Conservation (phyloP, 2,329 filamentous ascomycete genomes). For the Alternaria rosae region DNA sequence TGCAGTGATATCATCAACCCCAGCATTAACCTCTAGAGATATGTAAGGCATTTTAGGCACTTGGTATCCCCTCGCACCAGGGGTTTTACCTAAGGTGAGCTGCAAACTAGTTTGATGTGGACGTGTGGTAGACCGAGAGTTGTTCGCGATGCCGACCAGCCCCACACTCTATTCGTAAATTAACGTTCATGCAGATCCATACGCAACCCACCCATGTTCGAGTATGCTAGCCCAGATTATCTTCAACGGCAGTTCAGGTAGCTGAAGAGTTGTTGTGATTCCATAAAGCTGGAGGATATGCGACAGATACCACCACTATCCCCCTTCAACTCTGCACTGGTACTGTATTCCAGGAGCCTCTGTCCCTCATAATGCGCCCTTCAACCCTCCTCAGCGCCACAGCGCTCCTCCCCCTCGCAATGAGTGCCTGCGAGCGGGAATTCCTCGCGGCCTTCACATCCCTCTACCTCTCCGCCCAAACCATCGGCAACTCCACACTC, state of each 20-base stretch:
- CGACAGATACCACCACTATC: fast-evolving
- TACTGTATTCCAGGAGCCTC: neutral
- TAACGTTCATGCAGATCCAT: neutral
- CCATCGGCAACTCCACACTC: slow-evolving; percentile 16
- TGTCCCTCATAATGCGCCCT: neutral
- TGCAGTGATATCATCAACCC: neutral
- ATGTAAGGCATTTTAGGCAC: neutral
- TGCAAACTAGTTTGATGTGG: neutral
- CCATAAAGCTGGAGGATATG: neutral
- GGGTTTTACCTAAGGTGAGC: fast-evolving
- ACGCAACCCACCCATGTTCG: neutral
- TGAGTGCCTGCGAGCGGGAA: slow-evolving; percentile 3
- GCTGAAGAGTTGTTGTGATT: too few relatives aligned
- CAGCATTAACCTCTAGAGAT: neutral
- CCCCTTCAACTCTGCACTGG: fast-evolving
- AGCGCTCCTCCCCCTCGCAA: neutral
- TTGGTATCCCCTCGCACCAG: neutral
- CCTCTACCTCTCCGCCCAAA: slow-evolving; percentile 26
- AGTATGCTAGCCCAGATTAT: neutral
- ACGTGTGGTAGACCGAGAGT: neutral
- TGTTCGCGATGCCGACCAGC: neutral
- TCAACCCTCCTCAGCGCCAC: neutral
- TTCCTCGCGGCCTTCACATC: slow-evolving; percentile 25
- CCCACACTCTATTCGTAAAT: slow-evolving; percentile 13
- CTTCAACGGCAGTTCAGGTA: neutral